A percentile compares a stretch with the other conserved stretches of the same genome.
Evolutionary conservation across 1,139 yeast genomes (phyloP).

Genomic region (Eremothecium cymbalariae): DNA sequence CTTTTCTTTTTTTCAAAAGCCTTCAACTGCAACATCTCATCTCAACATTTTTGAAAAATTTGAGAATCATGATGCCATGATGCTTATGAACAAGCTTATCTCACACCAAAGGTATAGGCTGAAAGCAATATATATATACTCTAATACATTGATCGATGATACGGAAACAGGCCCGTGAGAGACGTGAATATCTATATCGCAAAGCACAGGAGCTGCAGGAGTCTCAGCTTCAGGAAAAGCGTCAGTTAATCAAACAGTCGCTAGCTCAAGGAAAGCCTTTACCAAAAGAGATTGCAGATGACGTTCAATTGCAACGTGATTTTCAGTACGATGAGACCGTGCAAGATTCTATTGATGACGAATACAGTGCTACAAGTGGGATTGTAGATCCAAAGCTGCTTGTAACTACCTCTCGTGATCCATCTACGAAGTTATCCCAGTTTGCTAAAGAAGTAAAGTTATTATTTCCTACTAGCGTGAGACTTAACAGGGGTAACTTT

Average conservation of each 20-base stretch:
- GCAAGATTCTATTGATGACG: constrained; percentile 65
- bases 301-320: constrained; percentile 68
- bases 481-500: constrained; percentile 89
- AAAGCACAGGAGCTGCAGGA: constrained; percentile 89
- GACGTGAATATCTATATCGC: constrained; percentile 85
- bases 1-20: too few species aligned
- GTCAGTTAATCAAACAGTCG: constrained; percentile 81
- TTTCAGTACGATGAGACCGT: constrained; percentile 57
- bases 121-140: too few species aligned
- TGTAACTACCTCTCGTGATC: constrained; percentile 90
- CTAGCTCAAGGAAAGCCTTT: constrained; percentile 87
- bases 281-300: constrained; percentile 85
- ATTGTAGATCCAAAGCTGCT: constrained; percentile 86
- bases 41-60: too few species aligned
- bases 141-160: too few species aligned
- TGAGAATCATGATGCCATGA: too few species aligned
- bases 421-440: constrained; percentile 75
- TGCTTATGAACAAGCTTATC: too few species aligned
- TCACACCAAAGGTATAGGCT: too few species aligned
- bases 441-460: constrained; percentile 88
- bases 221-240: constrained; percentile 72
- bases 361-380: constrained; percentile 81
- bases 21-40: too few species aligned
- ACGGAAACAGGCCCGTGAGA: constrained; percentile 89
- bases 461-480: constrained; percentile 79